Percentiles rank a stretch among this genome's conserved stretches.
Conservation (phyloP, 352 stramenopile genomes). For the Phytophthora pini region DNA sequence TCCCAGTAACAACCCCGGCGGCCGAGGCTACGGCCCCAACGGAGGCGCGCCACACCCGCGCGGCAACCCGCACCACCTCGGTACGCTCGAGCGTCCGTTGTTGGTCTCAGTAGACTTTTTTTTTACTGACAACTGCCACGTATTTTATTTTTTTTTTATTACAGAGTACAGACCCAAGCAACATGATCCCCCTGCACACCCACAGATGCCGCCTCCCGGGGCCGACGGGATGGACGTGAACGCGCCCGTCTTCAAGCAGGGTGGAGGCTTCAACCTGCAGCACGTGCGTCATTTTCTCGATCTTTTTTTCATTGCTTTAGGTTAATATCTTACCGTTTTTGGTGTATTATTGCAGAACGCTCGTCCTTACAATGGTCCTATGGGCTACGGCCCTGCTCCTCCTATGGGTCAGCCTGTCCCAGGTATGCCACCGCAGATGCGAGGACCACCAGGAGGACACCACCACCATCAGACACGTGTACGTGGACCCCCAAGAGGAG, state of each 20-base stretch:
- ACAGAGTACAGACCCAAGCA: conserved; percentile 58
- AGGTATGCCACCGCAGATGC: conserved; percentile 57
- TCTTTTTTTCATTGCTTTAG: conserved; percentile 1
- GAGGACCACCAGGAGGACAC: conserved; percentile 43
- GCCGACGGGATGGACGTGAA: conserved; percentile 51
- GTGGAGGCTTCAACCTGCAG: conserved; percentile 48
- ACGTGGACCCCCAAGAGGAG: conserved; percentile 45
- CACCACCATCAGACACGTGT: conserved; percentile 49
- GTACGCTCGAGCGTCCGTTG: conserved; percentile 16
- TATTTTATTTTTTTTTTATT: not conserved
- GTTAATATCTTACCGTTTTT: not conserved
- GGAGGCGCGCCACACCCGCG: conserved; percentile 36
- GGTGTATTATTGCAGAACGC: conserved; percentile 24
- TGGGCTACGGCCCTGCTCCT: conserved; percentile 43
- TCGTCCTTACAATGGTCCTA: conserved; percentile 49
- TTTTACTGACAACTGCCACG: not conserved
- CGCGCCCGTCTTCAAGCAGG: conserved; percentile 48
- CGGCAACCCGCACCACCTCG: conserved; percentile 49
- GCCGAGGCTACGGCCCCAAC: conserved; percentile 38
- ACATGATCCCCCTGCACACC: conserved; percentile 27
- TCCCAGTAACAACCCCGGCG: conserved; percentile 33
- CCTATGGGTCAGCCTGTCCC: conserved; percentile 35
- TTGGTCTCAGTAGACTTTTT: not conserved
- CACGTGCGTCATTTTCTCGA: conserved; percentile 34
- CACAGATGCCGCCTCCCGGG: conserved; percentile 30